Percentiles rank a stretch among this genome's conserved stretches.
These are phyloP conservation scores for Aureobasidium sp. DNA, from an alignment of 2,329 filamentous ascomycete genomes.

Conservation along the genomic window DNA sequence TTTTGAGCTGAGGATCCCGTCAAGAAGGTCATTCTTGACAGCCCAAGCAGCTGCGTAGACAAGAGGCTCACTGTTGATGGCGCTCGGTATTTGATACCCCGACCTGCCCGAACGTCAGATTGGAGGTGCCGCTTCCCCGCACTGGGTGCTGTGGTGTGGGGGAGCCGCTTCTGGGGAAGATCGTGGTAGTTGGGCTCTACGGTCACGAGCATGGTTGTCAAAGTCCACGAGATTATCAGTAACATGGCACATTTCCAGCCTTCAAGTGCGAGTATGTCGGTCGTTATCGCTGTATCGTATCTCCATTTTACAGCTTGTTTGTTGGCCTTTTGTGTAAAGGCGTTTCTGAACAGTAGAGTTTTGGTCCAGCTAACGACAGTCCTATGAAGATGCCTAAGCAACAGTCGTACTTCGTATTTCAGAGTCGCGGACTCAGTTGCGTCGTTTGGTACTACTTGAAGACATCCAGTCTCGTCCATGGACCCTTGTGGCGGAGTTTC, in stretches of 20 bases:
- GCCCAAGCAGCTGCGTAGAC: too few species aligned
- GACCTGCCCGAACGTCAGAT: background rate
- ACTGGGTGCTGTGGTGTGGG: background rate
- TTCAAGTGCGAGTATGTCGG: too few species aligned
- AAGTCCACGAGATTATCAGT: background rate
- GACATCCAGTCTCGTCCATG: background rate
- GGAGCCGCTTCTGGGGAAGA: background rate
- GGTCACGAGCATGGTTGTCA: background rate
- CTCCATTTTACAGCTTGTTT: too few species aligned
- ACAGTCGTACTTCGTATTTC: too few species aligned
- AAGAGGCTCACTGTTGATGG: too few species aligned
- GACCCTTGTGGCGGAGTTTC: background rate
- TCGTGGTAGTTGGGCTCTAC: background rate
- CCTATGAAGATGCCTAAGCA: too few species aligned
- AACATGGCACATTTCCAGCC: background rate
- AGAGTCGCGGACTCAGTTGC: background rate
- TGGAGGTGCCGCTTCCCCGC: too few species aligned
- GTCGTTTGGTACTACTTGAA: background rate
- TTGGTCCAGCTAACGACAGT: too few species aligned
- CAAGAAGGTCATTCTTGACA: background rate
- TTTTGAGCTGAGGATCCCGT: background rate
- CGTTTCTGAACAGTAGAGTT: too few species aligned
- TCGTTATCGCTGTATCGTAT: too few species aligned
- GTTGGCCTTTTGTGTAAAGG: too few species aligned
- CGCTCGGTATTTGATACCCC: background rate